Evolutionary conservation across 2,329 filamentous ascomycete genomes (phyloP), one percentile per base, ranked within the genome.

Genomic region (Malbranchea zuffiana): DNA sequence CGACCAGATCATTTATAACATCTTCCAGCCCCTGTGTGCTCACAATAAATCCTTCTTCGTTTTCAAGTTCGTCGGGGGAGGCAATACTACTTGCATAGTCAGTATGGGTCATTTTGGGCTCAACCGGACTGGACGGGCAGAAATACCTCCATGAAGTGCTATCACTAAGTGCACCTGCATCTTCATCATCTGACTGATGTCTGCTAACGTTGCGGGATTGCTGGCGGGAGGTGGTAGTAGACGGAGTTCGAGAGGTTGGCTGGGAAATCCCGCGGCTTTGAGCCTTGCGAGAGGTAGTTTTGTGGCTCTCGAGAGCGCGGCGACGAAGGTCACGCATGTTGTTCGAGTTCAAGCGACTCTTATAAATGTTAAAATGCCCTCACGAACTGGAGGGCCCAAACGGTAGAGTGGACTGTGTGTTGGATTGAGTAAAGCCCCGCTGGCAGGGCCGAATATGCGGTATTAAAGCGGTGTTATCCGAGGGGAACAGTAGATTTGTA

Each of bases 1-100:
- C 75, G 37, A 80, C 68, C 18, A 93, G 72, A 47, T 82, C 76
- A 32, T 79, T 69, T 44, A 92, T 76, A 40, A 78, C 73, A 44
- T 78, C 71, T 18, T 69, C 65, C 21, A 87, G 61, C n/a, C n/a
- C n/a, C n/a, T n/a, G n/a, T n/a, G n/a, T n/a, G n/a, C n/a, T n/a
- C n/a, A n/a, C n/a, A n/a, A n/a, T 24, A 19, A 25, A 16, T 18
- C 20, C 33, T 6, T 71, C 68, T 35, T 75, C 72, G n/a, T 67
- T 67, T 28, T 62, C 62, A 29, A 68, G 63, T 23, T 78, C 77
- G 46, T 84, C 80, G 43, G 82, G 74, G n/a, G 75, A 78, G 41
- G 71, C 75, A 39, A 72, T 70, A 50, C 74, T 75, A 48, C 17
- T 24, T 16, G 38, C 21, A 41, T 17, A 13, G 37, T 47, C n/a